These are phyloP conservation scores for Trichoderma sp. DNA, from an alignment of 2,329 filamentous ascomycete genomes.

Conservation along the genomic window DNA sequence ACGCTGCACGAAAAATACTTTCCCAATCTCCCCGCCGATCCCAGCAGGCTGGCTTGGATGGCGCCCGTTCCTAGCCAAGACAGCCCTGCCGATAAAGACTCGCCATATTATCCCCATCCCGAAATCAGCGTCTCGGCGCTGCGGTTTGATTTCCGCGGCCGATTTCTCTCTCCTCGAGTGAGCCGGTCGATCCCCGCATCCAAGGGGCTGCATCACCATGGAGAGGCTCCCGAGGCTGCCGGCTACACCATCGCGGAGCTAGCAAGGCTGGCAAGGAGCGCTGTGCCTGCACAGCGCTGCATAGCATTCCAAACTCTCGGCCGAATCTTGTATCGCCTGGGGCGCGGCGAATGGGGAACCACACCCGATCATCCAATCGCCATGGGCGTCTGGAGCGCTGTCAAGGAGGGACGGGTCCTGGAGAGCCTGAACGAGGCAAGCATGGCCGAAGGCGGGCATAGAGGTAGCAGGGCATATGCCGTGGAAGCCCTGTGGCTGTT, in stretches of 20 bases:
- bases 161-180: slow-evolving; percentile 74
- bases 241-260: slow-evolving; percentile 93
- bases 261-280: slow-evolving; percentile 75
- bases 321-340: slow-evolving; percentile 79
- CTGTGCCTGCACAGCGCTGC: slow-evolving; percentile 83
- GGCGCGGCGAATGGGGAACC: slow-evolving; percentile 70
- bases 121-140: slow-evolving; percentile 74
- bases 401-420: slow-evolving; percentile 76
- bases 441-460: slow-evolving; percentile 67
- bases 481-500: slow-evolving; percentile 87
- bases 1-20: slow-evolving; percentile 93
- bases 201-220: slow-evolving; percentile 89
- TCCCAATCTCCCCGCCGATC: slow-evolving; percentile 81
- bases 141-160: slow-evolving; percentile 85
- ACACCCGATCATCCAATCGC: slow-evolving; percentile 61
- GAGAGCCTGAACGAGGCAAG: slow-evolving; percentile 78
- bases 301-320: slow-evolving; percentile 91
- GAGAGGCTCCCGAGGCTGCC: slow-evolving; percentile 86
- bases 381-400: slow-evolving; percentile 78
- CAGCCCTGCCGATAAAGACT: slow-evolving; percentile 66
- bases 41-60: slow-evolving; percentile 88
- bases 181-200: slow-evolving; percentile 74
- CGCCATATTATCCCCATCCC: slow-evolving; percentile 80
- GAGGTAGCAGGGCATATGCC: slow-evolving; percentile 81
- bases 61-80: slow-evolving; percentile 67